phyloP scores from a whole-genome alignment of 1,284 basidiomycete species.

The Erythrobasidium hasegawianum region DNA sequence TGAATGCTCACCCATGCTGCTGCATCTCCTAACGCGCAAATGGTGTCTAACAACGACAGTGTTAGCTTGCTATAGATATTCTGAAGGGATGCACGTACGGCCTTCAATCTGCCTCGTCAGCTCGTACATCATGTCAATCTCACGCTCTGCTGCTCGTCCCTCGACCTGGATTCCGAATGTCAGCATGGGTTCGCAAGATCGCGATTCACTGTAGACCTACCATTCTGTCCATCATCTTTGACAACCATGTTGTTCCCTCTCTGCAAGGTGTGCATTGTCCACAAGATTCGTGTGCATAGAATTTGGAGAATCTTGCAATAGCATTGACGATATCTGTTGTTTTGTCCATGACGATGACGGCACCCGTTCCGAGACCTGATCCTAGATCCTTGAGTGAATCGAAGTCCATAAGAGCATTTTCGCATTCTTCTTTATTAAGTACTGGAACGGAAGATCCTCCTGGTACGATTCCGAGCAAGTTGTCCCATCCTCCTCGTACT shows the following conservation, averaged over 20 bases:
- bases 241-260: conserved; percentile 82
- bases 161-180: conserved; percentile 55
- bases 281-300: conserved; percentile 98
- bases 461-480: conserved; percentile 88
- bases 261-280: conserved; percentile 81
- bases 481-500: conserved; percentile 91
- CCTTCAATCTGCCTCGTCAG: conserved; percentile 94
- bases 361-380: conserved; percentile 91
- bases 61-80: no score
- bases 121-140: conserved; percentile 96
- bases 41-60: no score
- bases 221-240: conserved; percentile 91
- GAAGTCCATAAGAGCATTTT: conserved; percentile 93
- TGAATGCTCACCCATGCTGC: conserved; percentile 75
- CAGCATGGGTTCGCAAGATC: background rate
- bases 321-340: conserved; percentile 88
- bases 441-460: conserved; percentile 96
- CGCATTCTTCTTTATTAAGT: conserved; percentile 75
- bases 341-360: conserved; percentile 99
- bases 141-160: conserved; percentile 81
- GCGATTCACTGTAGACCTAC: no score
- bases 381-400: conserved; percentile 95
- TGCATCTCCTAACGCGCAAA: conserved; percentile 94
- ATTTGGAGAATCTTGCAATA: conserved; percentile 89
- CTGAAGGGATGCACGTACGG: conserved; percentile 36